Percentiles rank a stretch among this genome's conserved stretches.
These are phyloP conservation scores for Ophiostoma piceae DNA, from an alignment of 2,329 filamentous ascomycete genomes.

Conservation along the genomic window DNA sequence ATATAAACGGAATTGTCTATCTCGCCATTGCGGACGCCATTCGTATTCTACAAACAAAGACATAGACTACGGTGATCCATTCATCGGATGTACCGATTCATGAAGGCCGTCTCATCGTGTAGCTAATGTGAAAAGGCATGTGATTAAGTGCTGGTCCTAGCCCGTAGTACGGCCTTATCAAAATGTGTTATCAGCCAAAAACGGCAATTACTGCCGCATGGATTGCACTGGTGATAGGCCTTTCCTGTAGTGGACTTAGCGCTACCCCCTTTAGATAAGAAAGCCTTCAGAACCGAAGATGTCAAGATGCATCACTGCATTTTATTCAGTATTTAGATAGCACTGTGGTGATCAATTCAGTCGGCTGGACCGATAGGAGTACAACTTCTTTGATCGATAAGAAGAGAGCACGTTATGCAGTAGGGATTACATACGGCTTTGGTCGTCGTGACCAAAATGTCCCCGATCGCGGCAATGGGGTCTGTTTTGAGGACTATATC, in stretches of 20 bases:
- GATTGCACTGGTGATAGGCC: background rate
- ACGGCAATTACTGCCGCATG: background rate
- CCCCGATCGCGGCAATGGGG: background rate
- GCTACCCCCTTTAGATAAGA: conserved; percentile 2
- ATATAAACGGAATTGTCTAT: background rate
- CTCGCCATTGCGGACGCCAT: too few relatives aligned
- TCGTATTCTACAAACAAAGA: background rate
- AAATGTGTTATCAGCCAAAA: background rate
- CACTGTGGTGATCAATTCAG: background rate
- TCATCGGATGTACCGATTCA: background rate
- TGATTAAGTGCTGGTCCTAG: background rate
- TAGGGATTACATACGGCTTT: background rate
- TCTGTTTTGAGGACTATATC: background rate
- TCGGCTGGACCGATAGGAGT: background rate
- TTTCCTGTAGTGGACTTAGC: background rate
- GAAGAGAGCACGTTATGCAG: background rate
- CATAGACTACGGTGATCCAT: background rate
- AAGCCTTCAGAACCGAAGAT: background rate
- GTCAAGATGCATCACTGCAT: background rate
- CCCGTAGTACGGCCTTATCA: background rate
- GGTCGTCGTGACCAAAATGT: too few relatives aligned
- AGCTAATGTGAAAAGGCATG: background rate
- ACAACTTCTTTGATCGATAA: background rate
- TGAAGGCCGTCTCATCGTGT: background rate
- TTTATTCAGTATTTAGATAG: background rate